These are phyloP conservation scores for Lepidopterella palustris DNA, from an alignment of 495 filamentous ascomycete species.

Conservation along the genomic window DNA sequence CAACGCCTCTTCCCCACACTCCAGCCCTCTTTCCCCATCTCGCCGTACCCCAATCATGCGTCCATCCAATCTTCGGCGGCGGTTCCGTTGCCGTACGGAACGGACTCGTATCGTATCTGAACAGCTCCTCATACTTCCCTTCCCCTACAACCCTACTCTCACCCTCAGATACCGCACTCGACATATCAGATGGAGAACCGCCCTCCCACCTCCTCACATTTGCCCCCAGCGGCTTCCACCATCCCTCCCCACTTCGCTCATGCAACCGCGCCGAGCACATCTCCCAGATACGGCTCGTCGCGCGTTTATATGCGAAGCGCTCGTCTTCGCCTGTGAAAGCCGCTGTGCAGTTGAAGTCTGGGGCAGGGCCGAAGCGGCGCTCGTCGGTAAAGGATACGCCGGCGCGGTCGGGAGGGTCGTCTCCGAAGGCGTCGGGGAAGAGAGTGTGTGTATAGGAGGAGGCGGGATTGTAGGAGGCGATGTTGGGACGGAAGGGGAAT, in stretches of 20 bases:
- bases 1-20: constrained; percentile 45
- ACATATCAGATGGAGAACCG: no score
- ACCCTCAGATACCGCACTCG: not conserved
- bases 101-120: constrained; percentile 39
- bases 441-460: constrained; percentile 31
- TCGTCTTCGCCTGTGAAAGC: constrained; percentile 68
- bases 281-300: constrained; percentile 62
- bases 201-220: not conserved
- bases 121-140: constrained; percentile 29
- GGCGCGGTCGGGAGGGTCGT: constrained; percentile 38
- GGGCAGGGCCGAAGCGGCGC: not conserved
- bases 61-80: constrained; percentile 44
- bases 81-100: constrained; percentile 41
- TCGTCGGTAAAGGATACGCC: constrained; percentile 11
- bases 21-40: constrained; percentile 50
- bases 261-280: constrained; percentile 62
- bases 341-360: constrained; percentile 10
- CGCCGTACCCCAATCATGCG: constrained; percentile 49
- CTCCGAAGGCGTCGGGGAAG: constrained; percentile 34
- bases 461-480: constrained; percentile 47
- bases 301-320: constrained; percentile 63
- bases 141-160: not conserved
- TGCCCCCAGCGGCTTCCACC: constrained; percentile 60
- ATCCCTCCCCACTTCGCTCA: constrained; percentile 44
- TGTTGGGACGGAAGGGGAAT: constrained; percentile 65